These are phyloP conservation scores for Rhodotorula diobovata DNA, from an alignment of 768 basidiomycete genomes.

Conservation along the genomic window DNA sequence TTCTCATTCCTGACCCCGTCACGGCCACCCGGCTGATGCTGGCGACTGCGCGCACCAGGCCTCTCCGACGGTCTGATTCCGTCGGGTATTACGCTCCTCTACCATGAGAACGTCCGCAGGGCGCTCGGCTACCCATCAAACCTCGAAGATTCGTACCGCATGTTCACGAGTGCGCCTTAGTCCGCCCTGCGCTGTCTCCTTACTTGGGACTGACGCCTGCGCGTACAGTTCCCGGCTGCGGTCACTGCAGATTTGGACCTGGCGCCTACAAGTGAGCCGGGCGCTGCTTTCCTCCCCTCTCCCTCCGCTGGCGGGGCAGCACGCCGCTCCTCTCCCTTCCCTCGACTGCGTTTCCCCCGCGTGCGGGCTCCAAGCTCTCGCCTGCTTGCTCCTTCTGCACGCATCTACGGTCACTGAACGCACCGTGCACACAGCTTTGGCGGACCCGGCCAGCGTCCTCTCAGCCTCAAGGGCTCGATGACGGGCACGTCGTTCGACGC, in stretches of 20 bases:
- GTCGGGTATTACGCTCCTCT: slow-evolving; percentile 5
- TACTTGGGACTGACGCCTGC: too few species aligned
- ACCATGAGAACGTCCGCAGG: slow-evolving; percentile 10
- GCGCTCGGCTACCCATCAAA: slow-evolving; percentile 15
- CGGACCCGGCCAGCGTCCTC: slow-evolving; percentile 1
- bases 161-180: slow-evolving; percentile 4
- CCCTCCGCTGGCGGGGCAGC: too few species aligned
- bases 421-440: slow-evolving; percentile 25
- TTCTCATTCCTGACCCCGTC: not conserved
- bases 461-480: not conserved
- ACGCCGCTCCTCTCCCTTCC: too few species aligned
- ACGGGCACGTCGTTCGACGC: slow-evolving; percentile 18
- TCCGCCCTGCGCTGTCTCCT: not conserved
- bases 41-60: not conserved
- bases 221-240: slow-evolving; percentile 11
- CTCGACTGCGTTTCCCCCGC: too few species aligned
- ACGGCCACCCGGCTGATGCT: too few species aligned
- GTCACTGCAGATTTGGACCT: too few species aligned
- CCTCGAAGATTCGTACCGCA: slow-evolving; percentile 19
- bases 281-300: too few species aligned
- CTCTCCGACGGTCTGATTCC: slow-evolving; percentile 35
- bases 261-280: too few species aligned
- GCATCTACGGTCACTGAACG: too few species aligned
- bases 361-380: too few species aligned
- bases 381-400: not conserved